Conservation (phyloP, 176 grass and related monocot species). For the Oryza longistaminata region DNA sequence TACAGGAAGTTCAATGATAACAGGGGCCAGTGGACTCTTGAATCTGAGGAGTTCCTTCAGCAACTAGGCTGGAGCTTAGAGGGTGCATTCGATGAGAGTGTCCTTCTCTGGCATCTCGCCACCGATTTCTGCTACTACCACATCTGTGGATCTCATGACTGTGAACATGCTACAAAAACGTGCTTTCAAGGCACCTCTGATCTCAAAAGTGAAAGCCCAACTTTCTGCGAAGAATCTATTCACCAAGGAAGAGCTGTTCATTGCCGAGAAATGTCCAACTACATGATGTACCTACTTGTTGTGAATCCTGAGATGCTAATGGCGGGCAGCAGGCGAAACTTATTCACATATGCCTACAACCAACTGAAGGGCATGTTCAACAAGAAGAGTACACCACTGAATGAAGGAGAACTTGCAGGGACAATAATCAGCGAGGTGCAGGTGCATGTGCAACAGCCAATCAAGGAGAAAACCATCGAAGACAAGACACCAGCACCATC, state of each 20-base stretch:
- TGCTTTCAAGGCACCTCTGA: too few species aligned
- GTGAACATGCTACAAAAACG: too few species aligned
- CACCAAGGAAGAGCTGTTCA: not conserved
- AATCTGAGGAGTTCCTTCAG: too few species aligned
- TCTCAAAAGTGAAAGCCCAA: too few species aligned
- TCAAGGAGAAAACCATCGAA: too few species aligned
- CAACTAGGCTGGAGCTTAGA: not conserved
- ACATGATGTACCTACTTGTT: constrained; percentile 15
- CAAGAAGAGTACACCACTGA: too few species aligned
- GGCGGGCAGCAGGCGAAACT: not conserved
- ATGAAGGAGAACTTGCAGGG: too few species aligned
- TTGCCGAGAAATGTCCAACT: constrained; percentile 7
- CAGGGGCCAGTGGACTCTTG: not conserved
- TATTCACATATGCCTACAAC: not conserved
- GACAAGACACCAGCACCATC: too few species aligned
- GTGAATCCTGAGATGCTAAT: constrained; percentile 13
- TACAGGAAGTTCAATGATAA: not conserved
- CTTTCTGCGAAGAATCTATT: too few species aligned
- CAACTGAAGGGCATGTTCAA: not conserved
- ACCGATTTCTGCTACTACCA: not conserved
- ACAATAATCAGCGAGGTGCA: too few species aligned
- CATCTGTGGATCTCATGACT: too few species aligned
- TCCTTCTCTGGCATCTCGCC: constrained; percentile 5
- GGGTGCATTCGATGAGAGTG: not conserved
- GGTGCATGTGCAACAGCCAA: too few species aligned